A percentile compares a stretch with the other conserved stretches of the same genome.
These are phyloP conservation scores for Amanita molliuscula DNA, from an alignment of 768 basidiomycete genomes.

Conservation along the genomic window DNA sequence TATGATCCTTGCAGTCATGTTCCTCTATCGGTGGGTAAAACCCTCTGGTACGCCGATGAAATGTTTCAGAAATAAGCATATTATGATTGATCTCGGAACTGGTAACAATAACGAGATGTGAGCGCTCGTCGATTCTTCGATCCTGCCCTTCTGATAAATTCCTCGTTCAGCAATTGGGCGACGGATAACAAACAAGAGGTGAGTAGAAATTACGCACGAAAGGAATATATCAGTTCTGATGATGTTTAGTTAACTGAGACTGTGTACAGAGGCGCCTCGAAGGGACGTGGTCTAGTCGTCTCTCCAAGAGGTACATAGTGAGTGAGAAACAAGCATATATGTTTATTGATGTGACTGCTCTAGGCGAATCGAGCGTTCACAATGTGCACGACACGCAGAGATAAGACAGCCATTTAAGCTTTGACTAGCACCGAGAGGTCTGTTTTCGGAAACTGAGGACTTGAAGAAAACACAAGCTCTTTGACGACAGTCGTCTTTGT, in stretches of 20 bases:
- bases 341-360: background rate
- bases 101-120: conserved; percentile 99
- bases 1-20: conserved; percentile 97
- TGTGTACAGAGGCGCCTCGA: conserved; percentile 95
- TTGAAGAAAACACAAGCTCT: too few relatives aligned
- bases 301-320: conserved; percentile 72
- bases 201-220: conserved; percentile 9
- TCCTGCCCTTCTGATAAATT: background rate
- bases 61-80: conserved; percentile 80
- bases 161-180: conserved; percentile 77
- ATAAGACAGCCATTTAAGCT: background rate
- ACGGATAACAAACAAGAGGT: conserved; percentile 99
- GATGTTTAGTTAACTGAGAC: conserved; percentile 81
- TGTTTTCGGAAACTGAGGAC: too few relatives aligned
- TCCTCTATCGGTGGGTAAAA: conserved; percentile 81
- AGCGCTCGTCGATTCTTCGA: conserved; percentile 19
- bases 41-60: background rate
- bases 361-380: background rate
- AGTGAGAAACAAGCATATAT: background rate
- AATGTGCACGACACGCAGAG: background rate
- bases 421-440: too few relatives aligned
- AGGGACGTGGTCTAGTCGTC: conserved; percentile 95
- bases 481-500: too few relatives aligned
- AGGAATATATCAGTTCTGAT: background rate
- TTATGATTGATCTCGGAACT: conserved; percentile 99